Evolutionary conservation across 2,329 filamentous ascomycete genomes (phyloP), one percentile per base, ranked within the genome.

Genomic region (Colletotrichum theobromicola): DNA sequence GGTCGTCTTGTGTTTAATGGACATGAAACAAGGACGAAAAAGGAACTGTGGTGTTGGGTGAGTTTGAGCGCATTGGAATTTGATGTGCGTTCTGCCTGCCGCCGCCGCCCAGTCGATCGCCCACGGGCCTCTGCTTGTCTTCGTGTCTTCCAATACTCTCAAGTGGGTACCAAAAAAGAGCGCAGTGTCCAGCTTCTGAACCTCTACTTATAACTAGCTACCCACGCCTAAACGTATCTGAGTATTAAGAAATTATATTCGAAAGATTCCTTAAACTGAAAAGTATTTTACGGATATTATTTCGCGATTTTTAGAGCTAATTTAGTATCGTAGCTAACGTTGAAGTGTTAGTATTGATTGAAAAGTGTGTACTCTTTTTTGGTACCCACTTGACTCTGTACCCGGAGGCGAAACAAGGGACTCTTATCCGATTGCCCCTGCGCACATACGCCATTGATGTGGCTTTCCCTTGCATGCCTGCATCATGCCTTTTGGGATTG

Each of bases 1-100:
- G 37, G 60, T 62, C 32, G 60, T 62, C 30, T 57, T 61, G 61
- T 74, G 61, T 74, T 74, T 62, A 64, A 74, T 64, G 28, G 37
- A 60, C 67, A 60, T 68, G 66, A 68, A 68, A 68, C 66, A 61
- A 46, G 61, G 42, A 57, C 28, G 57, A 60, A 70, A 62, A 35
- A 46, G 30, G 30, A 70, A 71, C 15, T 62, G n/a, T 57, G 42
- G 58, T 35, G 34, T 26, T 35, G 21, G 58, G n/a, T 18, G 21
- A n/a, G 21, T 26, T 57, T 28, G 16, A 21, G 15, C 15, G 34
- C 34, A 42, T 32, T 67, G 53, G 53, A 18, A 21, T 61, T 61
- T 24, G n/a, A 46, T 46, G n/a, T 46, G 42, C 42, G n/a, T 24
- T 24, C 10, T 67, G 65, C 53, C 34, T 46, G 65, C 65, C 53